These are phyloP conservation scores for Stephanodiscus triporus DNA, from an alignment of 108 stramenopile genomes.

Conservation along the genomic window DNA sequence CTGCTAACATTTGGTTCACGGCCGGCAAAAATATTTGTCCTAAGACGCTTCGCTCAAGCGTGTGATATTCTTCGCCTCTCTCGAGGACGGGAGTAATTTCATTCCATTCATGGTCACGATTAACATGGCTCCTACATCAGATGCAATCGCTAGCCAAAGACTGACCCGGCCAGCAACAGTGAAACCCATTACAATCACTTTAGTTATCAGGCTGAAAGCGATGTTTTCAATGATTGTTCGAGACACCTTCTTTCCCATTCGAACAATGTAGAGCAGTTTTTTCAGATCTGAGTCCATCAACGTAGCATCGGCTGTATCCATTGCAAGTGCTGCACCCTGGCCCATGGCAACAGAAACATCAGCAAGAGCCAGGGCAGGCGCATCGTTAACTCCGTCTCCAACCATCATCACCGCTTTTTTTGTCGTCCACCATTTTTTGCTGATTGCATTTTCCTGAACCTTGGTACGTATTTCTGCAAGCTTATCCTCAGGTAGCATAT, in stretches of 20 bases:
- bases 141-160: conserved; percentile 71
- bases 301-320: conserved; percentile 86
- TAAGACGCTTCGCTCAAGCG: neutral
- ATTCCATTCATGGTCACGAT: conserved; percentile 82
- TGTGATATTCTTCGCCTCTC: conserved; percentile 7
- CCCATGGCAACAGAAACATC: conserved; percentile 98
- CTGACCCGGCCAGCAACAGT: conserved; percentile 58
- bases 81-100: conserved; percentile 62
- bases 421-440: conserved; percentile 20
- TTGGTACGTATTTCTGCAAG: conserved; percentile 41
- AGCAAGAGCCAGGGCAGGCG: conserved; percentile 90
- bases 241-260: conserved; percentile 67
- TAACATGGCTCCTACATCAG: conserved; percentile 86
- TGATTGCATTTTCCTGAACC: conserved; percentile 24
- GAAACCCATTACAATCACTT: conserved; percentile 69
- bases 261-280: conserved; percentile 63
- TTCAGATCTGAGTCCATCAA: conserved; percentile 76
- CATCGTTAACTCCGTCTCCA: conserved; percentile 98
- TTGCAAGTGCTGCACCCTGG: conserved; percentile 93
- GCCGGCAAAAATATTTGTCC: neutral
- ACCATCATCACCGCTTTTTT: conserved; percentile 73
- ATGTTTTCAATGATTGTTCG: conserved; percentile 76
- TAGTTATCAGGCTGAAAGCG: conserved; percentile 62
- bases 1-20: no score
- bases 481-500: conserved; percentile 80